Percentiles rank a stretch among this genome's conserved stretches.
Conservation (phyloP, 108 stramenopile genomes). For the Phaeodactylum tricornutum region DNA sequence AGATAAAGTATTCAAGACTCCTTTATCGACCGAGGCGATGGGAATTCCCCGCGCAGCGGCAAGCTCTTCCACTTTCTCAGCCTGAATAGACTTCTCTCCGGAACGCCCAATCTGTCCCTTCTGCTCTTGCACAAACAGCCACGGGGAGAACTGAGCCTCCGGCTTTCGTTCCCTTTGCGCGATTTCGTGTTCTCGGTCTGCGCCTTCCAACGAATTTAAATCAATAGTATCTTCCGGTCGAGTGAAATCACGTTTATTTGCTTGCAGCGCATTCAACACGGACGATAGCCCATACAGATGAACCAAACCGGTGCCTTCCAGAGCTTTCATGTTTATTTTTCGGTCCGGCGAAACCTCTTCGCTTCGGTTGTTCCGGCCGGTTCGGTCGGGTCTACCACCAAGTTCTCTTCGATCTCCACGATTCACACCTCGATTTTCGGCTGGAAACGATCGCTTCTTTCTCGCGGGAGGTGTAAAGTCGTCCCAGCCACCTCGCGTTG, state of each 20-base stretch:
- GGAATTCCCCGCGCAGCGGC: slow-evolving; percentile 45
- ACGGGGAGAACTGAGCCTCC: slow-evolving; percentile 57
- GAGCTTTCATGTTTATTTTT: slow-evolving; percentile 58
- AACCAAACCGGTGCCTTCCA: slow-evolving; percentile 69
- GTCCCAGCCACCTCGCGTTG: too few species aligned
- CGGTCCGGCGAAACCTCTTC: slow-evolving; percentile 9
- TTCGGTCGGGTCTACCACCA: background rate
- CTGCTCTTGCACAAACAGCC: slow-evolving; percentile 60
- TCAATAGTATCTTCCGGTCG: slow-evolving; percentile 27
- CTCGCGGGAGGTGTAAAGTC: too few species aligned
- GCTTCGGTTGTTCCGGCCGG: background rate
- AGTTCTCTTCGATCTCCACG: background rate
- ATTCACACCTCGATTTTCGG: background rate
- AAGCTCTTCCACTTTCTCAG: slow-evolving; percentile 36
- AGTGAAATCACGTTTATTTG: slow-evolving; percentile 47
- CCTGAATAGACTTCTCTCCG: slow-evolving; percentile 34
- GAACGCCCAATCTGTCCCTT: slow-evolving; percentile 21
- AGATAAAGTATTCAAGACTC: slow-evolving; percentile 71
- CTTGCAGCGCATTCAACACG: slow-evolving; percentile 64
- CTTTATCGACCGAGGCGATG: slow-evolving; percentile 70
- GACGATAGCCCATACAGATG: slow-evolving; percentile 80
- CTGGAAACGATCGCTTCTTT: background rate
- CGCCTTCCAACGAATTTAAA: slow-evolving; percentile 12
- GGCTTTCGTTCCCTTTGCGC: slow-evolving; percentile 32
- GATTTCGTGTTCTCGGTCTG: slow-evolving; percentile 6